Evolutionary conservation across 2,329 filamentous ascomycete genomes (phyloP), one percentile per base, ranked within the genome.

Genomic region (Neodidymelliopsis sp.): DNA sequence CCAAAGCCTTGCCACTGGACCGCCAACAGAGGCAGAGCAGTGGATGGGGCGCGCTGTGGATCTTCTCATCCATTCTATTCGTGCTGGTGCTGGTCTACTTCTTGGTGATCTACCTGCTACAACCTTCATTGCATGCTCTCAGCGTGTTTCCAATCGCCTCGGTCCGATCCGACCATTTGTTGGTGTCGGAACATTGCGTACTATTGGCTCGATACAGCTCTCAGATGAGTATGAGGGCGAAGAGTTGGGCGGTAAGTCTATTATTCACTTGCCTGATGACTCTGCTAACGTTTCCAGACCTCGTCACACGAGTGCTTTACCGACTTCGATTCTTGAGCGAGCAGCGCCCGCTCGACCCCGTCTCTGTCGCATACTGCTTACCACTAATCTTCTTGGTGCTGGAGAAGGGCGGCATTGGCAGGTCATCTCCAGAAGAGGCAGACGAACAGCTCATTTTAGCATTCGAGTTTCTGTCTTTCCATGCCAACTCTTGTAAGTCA

Each of bases 361-460:
- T 94, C 4, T 93, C 93, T 1, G 78, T 97, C 18, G 91, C 89
- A 48, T 99, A 97, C 69, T 84, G 91, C 39, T 77, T 97, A 22
- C 91, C 93, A 0, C 79, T 99, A 12, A 75, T 96, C 3, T 86
- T 96, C 60, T 76, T 90, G 15, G 82, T 97, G 13, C 80, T 99
- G 15, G 83, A 85, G 50, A 86, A 87, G 54, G 91, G 91, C 29
- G 92, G 92, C 1, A 85, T 96, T 59, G 88, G 87, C 22, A 82
- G 82, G 18, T 71, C 81, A 1, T 75, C 76, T 8, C 74, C 77
- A 5, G 94, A 97, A 66, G 91, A 94, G 57, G 85, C 86, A 22
- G 93, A 97, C 70, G 88, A 94, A 54, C 94, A 99, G 70, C 79
- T 97, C 19, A 85, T 97, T 12, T 80, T 99, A 50, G 91, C 91